Percentiles rank a stretch among this genome's conserved stretches.
Evolutionary conservation across 441 rosid genomes (phyloP).

Genomic region (Pelargonium cotyledonis): DNA sequence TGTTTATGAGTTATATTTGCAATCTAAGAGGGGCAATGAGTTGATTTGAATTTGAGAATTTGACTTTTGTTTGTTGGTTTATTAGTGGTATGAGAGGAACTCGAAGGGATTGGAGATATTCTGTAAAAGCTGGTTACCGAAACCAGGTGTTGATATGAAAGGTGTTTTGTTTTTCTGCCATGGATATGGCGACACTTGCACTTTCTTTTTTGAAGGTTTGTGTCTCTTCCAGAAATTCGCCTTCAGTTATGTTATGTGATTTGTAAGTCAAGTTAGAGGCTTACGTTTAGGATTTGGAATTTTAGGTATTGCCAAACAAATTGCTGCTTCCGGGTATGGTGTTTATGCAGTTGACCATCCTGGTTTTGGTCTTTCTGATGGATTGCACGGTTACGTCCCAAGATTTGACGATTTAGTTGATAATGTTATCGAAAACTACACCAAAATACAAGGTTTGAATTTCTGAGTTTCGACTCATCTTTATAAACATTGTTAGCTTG

Average conservation of each 20-base stretch:
- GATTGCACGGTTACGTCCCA: conserved; percentile 78
- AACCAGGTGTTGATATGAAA: conserved; percentile 46
- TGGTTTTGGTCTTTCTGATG: conserved; percentile 82
- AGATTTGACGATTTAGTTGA: conserved; percentile 66
- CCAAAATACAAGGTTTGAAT: conserved; percentile 62
- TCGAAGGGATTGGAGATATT: conserved; percentile 66
- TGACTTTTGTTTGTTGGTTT: conserved; percentile 15
- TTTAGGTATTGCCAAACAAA: conserved; percentile 70
- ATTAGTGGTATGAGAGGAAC: conserved; percentile 76
- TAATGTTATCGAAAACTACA: conserved; percentile 59
- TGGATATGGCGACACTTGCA: conserved; percentile 97
- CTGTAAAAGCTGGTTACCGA: conserved; percentile 80
- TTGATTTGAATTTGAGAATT: background rate
- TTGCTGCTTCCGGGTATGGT: conserved; percentile 63
- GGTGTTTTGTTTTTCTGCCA: conserved; percentile 71
- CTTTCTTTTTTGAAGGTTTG: conserved; percentile 96
- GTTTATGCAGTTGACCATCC: conserved; percentile 88
- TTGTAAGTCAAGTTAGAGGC: background rate
- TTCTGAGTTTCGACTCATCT: background rate
- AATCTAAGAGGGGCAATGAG: no score
- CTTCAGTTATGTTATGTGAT: background rate
- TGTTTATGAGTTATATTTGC: background rate
- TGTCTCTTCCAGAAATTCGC: conserved; percentile 9
- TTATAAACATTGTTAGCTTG: background rate
- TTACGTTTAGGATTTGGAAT: conserved; percentile 11